Base-by-base conservation (phyloP, 805 yeast genomes). In the Crinitomyces ghanaensis region DNA sequence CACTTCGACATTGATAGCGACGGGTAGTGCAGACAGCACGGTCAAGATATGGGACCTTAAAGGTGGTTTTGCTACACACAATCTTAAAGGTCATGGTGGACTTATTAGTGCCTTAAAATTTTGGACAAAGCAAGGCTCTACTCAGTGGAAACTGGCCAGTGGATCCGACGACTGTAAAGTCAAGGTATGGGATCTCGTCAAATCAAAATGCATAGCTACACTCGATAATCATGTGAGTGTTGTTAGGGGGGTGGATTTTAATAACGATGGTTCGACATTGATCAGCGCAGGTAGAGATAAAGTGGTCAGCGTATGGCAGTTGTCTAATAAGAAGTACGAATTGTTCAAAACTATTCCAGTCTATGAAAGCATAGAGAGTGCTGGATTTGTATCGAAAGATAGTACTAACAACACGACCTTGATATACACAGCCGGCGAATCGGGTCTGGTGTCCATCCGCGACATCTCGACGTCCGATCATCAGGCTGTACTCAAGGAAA, bases 11-110 rank as follows among this genome's bases (percentile, higher is more conserved):
- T 62, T 91, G 23, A 72, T 86, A 49, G 93, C 95, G 13, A 76
- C 91, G 50, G 99, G 99, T 25, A 85, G 93, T 30, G 80, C 96
- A 1, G 98, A 91, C 56, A 97, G 98, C 30, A 70, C 75, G 26
- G 79, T 86, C 12, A 75, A 82, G 28, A 93, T 91, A 1, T 85
- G 93, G 78, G 99, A 91, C 55, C 68, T 91, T 23, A 86, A 75
- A 42, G 85, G 85, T 22, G 86, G 91, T 1, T 83, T 69, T 43
- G 72, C 79, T 3, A 91, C 98, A 0, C 98, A 91, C 56, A 75
- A 83, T 9, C 67, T 91, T 37, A 79, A 81, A 54, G 97, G 98
- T 1, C 99, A 91, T 54, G 93, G 95, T 14, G 77, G 91, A 8
- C 79, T 93, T 2, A 67, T 88, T 26, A 77, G 93, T 29, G 72